Conservation (phyloP, 176 grass and related monocot genomes). For the Aegilops longissima region DNA sequence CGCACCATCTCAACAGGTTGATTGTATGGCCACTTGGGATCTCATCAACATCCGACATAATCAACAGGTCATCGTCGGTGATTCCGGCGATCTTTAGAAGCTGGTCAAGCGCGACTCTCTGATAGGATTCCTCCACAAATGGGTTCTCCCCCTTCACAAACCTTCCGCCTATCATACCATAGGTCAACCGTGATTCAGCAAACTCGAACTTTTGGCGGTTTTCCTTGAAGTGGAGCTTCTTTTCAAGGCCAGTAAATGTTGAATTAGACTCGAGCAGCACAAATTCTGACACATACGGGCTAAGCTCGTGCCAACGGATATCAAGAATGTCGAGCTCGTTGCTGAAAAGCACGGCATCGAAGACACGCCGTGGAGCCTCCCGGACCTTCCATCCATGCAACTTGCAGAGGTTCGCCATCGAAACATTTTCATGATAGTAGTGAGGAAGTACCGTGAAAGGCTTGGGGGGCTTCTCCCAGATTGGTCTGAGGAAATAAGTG, state of each 20-base stretch:
- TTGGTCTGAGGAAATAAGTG: conserved; percentile 81
- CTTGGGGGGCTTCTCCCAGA: conserved; percentile 90
- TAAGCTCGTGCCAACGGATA: conserved; percentile 86
- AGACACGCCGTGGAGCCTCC: conserved; percentile 73
- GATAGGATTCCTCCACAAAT: conserved; percentile 91
- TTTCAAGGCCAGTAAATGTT: conserved; percentile 78
- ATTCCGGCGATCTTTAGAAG: conserved; percentile 79
- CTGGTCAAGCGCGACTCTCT: conserved; percentile 76
- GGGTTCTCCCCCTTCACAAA: conserved; percentile 92
- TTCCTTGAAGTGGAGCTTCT: conserved; percentile 72
- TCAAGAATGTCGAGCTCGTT: conserved; percentile 87
- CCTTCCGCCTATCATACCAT: conserved; percentile 71
- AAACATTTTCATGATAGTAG: conserved; percentile 77
- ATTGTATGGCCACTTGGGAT: conserved; percentile 89
- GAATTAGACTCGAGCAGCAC: conserved; percentile 86
- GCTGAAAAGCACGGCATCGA: conserved; percentile 83
- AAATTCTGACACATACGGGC: conserved; percentile 79
- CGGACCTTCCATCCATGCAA: conserved; percentile 82
- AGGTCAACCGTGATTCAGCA: conserved; percentile 76
- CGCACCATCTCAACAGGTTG: conserved; percentile 82
- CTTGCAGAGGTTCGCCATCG: conserved; percentile 74
- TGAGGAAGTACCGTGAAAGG: conserved; percentile 71
- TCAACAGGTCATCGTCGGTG: conserved; percentile 73
- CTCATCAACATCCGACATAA: conserved; percentile 96
- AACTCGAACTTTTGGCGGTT: conserved; percentile 58